Evolutionary conservation across 2,329 filamentous ascomycete genomes (phyloP), one percentile per base, ranked within the genome.

Genomic region (Cytospora piceae): DNA sequence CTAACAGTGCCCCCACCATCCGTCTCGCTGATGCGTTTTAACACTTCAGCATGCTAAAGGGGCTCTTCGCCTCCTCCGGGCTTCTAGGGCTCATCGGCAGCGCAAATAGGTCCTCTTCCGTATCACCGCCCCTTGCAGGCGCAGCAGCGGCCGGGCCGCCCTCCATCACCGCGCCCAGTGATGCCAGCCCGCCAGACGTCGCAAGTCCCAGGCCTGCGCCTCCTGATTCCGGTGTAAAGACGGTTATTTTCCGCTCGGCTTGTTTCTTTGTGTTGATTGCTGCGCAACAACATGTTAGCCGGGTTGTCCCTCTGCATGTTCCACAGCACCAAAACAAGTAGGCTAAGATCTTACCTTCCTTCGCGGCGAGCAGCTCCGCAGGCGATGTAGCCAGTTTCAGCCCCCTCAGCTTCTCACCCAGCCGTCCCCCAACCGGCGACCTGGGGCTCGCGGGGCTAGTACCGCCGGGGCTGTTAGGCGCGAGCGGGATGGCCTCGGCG

Each of bases 81-180:
- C 91, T 94, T 59, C 93, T 83, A 1, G 93, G 93, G 72, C 91
- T 94, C 79, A 97, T 87, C 1, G 92, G 93, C 61, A 96, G 84
- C 0, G 93, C 93, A 74, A 97, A 97, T 2, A 97, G 82, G 51
- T 91, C 94, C 66, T 96, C 93, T 70, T 93, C 90, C 0, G 84
- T 85, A 51, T 89, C 86, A 65, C 79, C 76, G 3, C 39, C 49
- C 69, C 69, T 73, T 58, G 73, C 69, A 22, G 74, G 70, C 34
- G 72, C 73, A 68, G 75, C 73, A 27, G 73, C 75, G 31, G 68
- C 63, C 59, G 76, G 72, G 11, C 68, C 72, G 73, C 73, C 70
- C 59, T 76, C 76, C 4, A 85, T 71, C 46, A 81, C 72, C 27
- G 79, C 78, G 61, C 81, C 74, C 37, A 82, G 71, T 0, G 79